Evolutionary conservation across 257 asterid genomes (phyloP).

Genomic region (Gentiana dahurica): DNA sequence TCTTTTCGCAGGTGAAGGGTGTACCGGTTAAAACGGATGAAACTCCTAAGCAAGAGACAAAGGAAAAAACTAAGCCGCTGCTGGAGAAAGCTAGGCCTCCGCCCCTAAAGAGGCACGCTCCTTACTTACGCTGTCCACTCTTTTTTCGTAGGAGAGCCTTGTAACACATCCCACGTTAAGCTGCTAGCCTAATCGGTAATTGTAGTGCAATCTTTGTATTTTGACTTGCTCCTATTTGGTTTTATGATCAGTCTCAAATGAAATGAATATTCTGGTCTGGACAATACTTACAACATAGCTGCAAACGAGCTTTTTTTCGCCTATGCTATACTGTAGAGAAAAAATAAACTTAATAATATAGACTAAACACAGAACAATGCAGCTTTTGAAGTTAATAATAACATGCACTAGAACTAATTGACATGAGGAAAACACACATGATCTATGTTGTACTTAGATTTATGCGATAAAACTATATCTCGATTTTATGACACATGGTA

Average conservation of each 20-base stretch:
- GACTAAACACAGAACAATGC: no score
- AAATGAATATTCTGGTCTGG: no score
- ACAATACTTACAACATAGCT: no score
- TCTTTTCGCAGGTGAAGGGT: slow-evolving; percentile 44
- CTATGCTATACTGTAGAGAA: no score
- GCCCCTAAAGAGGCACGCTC: slow-evolving; percentile 30
- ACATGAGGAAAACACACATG: no score
- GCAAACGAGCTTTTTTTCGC: no score
- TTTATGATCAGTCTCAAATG: no score
- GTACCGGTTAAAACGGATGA: slow-evolving; percentile 34
- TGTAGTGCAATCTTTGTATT: background rate
- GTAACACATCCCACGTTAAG: background rate
- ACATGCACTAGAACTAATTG: no score
- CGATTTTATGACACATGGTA: background rate
- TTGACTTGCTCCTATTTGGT: no score
- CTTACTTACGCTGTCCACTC: background rate
- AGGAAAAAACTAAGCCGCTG: slow-evolving; percentile 41
- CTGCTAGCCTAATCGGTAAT: background rate
- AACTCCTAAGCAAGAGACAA: slow-evolving; percentile 32
- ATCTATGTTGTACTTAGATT: background rate
- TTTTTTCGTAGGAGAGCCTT: background rate
- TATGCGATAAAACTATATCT: background rate
- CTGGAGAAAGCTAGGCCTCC: slow-evolving; percentile 41
- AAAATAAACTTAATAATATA: no score
- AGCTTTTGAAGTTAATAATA: no score